Conservation (phyloP, 169 alveolate genomes). For the Plasmodium fragile region DNA sequence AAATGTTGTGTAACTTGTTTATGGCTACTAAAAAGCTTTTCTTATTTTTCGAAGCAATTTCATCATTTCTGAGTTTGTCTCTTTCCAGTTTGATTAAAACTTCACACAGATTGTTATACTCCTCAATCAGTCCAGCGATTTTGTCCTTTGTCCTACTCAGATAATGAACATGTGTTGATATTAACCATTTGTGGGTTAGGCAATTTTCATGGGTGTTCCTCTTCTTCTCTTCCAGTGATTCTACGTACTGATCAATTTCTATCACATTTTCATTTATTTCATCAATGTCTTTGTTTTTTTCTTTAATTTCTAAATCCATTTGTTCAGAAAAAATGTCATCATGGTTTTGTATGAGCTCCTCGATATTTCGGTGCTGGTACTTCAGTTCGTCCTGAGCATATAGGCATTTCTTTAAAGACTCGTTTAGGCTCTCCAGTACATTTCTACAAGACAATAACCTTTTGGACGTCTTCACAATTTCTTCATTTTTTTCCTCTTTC, state of each 20-base stretch:
- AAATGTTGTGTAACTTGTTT: conserved; percentile 38
- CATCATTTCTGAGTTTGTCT: conserved; percentile 67
- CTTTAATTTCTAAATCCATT: conserved; percentile 55
- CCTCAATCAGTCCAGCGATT: neutral
- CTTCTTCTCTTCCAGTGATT: conserved; percentile 17
- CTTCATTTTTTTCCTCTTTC: conserved; percentile 37
- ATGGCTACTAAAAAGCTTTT: conserved; percentile 24
- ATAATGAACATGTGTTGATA: conserved; percentile 30
- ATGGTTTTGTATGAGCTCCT: conserved; percentile 49
- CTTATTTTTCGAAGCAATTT: conserved; percentile 27
- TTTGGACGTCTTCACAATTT: conserved; percentile 7
- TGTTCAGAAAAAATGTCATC: conserved; percentile 60
- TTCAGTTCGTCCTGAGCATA: conserved; percentile 55
- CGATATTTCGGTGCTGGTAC: conserved; percentile 30
- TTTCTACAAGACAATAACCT: conserved; percentile 37
- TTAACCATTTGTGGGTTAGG: conserved; percentile 19
- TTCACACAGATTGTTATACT: conserved; percentile 43
- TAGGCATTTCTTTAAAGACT: conserved; percentile 46
- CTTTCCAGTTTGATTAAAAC: conserved; percentile 33
- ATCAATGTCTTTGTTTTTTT: conserved; percentile 33
- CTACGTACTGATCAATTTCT: conserved; percentile 30
- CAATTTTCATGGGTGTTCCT: neutral
- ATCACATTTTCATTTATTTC: conserved; percentile 12
- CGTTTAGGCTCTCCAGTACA: conserved; percentile 21
- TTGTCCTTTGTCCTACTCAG: conserved; percentile 26